phyloP scores from a whole-genome alignment of 768 basidiomycete genomes.

The Hypholoma fasciculare region DNA sequence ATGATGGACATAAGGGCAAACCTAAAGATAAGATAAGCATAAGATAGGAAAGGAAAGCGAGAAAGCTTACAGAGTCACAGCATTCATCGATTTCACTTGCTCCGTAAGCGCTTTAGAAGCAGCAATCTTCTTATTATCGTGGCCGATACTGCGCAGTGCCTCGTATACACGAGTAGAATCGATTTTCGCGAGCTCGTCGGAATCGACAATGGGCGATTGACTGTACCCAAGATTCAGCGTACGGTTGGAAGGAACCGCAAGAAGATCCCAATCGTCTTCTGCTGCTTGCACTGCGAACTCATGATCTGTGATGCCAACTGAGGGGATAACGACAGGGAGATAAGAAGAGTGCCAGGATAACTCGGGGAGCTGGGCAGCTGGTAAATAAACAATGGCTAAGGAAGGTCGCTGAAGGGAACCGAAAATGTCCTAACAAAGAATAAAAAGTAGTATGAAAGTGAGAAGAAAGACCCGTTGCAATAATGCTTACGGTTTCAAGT shows the following conservation, averaged over 20 bases:
- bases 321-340: constrained; percentile 56
- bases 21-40: constrained; percentile 32
- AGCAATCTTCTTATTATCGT: constrained; percentile 34
- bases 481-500: constrained; percentile 35
- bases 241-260: constrained; percentile 41
- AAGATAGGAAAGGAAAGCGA: constrained; percentile 10
- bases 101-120: constrained; percentile 35
- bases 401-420: constrained; percentile 46
- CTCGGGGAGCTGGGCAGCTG: constrained; percentile 40
- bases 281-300: constrained; percentile 29
- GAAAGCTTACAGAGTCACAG: constrained; percentile 63
- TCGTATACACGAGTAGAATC: constrained; percentile 42
- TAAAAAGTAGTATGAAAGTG: constrained; percentile 14
- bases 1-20: constrained; percentile 70
- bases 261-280: constrained; percentile 42
- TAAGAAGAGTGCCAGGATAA: constrained; percentile 44
- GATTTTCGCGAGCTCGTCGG: constrained; percentile 42
- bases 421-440: constrained; percentile 26
- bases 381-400: constrained; percentile 69
- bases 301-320: constrained; percentile 22
- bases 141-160: constrained; percentile 45
- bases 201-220: constrained; percentile 44
- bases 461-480: constrained; percentile 18
- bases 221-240: constrained; percentile 37
- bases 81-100: constrained; percentile 51